A percentile compares a stretch with the other conserved stretches of the same genome.
Conservation (phyloP, 2,329 filamentous ascomycete species). For the Neofusicoccum laricinum region DNA sequence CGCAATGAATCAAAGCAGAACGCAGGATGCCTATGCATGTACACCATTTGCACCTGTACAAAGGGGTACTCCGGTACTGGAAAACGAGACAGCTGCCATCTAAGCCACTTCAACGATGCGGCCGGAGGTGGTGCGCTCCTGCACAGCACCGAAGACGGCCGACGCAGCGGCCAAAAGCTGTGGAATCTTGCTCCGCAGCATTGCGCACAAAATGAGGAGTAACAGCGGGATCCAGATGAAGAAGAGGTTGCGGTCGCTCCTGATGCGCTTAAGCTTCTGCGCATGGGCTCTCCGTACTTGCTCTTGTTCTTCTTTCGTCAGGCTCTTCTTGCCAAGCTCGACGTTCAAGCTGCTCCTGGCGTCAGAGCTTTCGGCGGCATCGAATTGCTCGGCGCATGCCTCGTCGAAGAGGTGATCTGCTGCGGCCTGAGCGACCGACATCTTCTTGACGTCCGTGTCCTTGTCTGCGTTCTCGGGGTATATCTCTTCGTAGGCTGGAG, state of each 20-base stretch:
- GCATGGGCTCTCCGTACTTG: conserved; percentile 46
- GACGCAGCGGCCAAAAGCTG: conserved; percentile 32
- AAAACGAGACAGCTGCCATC: neutral
- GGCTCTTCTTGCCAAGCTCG: conserved; percentile 41
- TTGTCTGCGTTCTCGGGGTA: conserved; percentile 54
- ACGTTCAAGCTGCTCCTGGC: conserved; percentile 22
- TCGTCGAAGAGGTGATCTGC: conserved; percentile 58
- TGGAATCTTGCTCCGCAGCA: conserved; percentile 53
- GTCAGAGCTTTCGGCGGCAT: conserved; percentile 38
- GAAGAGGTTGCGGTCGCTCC: conserved; percentile 51
- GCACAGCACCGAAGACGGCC: neutral
- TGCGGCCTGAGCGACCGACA: conserved; percentile 57
- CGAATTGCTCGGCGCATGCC: conserved; percentile 56
- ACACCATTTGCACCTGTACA: neutral
- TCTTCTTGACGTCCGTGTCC: conserved; percentile 47
- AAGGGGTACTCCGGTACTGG: neutral
- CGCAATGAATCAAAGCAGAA: neutral
- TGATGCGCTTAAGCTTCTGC: conserved; percentile 47
- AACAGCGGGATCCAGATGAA: conserved; percentile 51
- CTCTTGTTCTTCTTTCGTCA: conserved; percentile 46
- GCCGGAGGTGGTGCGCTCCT: neutral
- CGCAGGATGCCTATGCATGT: neutral
- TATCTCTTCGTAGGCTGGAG: conserved; percentile 75
- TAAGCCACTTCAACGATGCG: conserved; percentile 12
- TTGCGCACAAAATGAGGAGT: conserved; percentile 47